These are phyloP conservation scores for Pyrus bretschneideri DNA, from an alignment of 306 rosid species.

Conservation along the genomic window DNA sequence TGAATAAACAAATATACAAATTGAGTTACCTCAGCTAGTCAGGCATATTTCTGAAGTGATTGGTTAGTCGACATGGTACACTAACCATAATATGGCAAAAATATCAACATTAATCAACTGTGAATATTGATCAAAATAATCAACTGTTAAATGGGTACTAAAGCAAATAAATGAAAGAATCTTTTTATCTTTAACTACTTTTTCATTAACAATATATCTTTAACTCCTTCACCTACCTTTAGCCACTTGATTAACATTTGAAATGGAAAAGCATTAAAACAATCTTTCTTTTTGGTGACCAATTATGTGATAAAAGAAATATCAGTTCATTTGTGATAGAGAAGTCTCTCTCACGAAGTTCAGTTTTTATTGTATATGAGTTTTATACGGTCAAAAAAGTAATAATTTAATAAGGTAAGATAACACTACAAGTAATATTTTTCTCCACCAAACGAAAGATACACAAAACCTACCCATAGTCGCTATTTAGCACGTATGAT, in stretches of 20 bases:
- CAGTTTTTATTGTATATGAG: too few relatives aligned
- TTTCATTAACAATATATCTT: background rate
- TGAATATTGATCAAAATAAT: too few relatives aligned
- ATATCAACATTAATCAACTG: background rate
- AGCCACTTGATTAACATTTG: background rate
- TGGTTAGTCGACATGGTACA: background rate
- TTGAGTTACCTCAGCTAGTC: background rate
- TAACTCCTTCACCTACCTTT: too few relatives aligned
- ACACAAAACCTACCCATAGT: too few relatives aligned
- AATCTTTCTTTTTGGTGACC: background rate
- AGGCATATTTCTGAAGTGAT: background rate
- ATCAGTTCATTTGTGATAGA: too few relatives aligned
- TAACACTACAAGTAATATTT: background rate
- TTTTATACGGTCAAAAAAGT: background rate
- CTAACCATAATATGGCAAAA: background rate
- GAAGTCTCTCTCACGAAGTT: too few relatives aligned
- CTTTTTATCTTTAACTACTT: background rate
- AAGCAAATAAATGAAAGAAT: background rate
- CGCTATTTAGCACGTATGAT: too few relatives aligned
- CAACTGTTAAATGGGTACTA: background rate
- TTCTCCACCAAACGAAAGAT: too few relatives aligned
- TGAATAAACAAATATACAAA: background rate
- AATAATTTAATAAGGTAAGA: background rate
- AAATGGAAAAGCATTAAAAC: too few relatives aligned
- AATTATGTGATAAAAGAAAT: too few relatives aligned